phyloP scores from a whole-genome alignment of 306 rosid genomes.

The Alnus rubra region DNA sequence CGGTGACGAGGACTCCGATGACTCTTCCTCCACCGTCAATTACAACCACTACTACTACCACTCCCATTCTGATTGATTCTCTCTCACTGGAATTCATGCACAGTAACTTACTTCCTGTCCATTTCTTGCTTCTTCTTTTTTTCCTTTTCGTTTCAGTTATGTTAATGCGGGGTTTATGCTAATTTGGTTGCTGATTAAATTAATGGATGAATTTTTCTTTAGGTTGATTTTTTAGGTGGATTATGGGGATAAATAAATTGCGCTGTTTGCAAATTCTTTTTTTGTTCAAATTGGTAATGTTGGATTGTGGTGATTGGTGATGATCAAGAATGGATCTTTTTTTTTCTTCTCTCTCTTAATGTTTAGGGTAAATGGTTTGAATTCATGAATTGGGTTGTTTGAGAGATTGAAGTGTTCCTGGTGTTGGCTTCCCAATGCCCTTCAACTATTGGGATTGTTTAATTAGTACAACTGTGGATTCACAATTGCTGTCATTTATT shows the following conservation, averaged over 20 bases:
- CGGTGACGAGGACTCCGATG: constrained; percentile 43
- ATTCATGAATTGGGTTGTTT: constrained; percentile 8
- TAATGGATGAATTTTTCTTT: neutral
- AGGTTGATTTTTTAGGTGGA: neutral
- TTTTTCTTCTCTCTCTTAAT: neutral
- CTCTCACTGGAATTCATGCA: neutral
- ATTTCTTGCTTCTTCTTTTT: neutral
- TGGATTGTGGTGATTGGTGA: neutral
- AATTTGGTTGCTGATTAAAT: neutral
- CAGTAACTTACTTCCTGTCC: constrained; percentile 19
- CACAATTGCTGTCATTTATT: neutral
- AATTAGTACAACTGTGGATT: neutral
- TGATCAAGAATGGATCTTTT: neutral
- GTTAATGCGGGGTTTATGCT: constrained; percentile 8
- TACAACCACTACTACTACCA: constrained; percentile 46
- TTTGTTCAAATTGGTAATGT: neutral
- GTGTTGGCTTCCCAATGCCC: neutral
- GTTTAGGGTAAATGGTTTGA: neutral
- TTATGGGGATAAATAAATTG: constrained; percentile 9
- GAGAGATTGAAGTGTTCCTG: neutral
- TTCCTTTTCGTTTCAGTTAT: neutral
- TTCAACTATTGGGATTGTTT: neutral
- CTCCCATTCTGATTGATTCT: constrained; percentile 64
- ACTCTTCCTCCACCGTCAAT: constrained; percentile 38
- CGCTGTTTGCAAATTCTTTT: constrained; percentile 4